Percentiles rank a stretch among this genome's conserved stretches.
Evolutionary conservation across 176 grass and related monocot species (phyloP).

Genomic region (Rhynchospora breviuscula): DNA sequence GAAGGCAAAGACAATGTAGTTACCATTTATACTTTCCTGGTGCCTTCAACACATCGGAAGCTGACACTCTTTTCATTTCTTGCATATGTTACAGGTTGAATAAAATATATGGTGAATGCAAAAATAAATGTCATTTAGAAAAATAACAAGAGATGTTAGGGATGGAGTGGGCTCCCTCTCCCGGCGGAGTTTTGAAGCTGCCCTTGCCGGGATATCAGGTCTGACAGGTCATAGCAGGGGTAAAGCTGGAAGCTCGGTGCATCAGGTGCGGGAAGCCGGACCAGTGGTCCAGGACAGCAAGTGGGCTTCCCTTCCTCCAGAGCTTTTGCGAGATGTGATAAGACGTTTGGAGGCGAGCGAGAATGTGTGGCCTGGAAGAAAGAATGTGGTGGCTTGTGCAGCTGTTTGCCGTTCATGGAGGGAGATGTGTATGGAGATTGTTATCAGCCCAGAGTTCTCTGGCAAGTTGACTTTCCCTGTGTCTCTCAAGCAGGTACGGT

Average conservation of each 20-base stretch:
- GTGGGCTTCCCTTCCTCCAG: conserved; percentile 89
- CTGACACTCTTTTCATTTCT: not conserved
- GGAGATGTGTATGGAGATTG: conserved; percentile 95
- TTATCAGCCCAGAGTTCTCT: conserved; percentile 81
- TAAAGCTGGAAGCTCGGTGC: conserved; percentile 51
- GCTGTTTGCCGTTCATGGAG: conserved; percentile 97
- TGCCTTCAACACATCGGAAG: conserved; percentile 19
- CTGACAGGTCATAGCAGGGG: conserved; percentile 54
- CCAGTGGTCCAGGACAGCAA: conserved; percentile 47
- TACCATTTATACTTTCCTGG: conserved; percentile 6
- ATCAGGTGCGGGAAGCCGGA: conserved; percentile 45
- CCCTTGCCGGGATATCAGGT: conserved; percentile 64
- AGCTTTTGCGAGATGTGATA: conserved; percentile 81
- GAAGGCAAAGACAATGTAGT: not conserved
- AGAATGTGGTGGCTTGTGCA: conserved; percentile 72
- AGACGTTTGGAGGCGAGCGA: conserved; percentile 74
- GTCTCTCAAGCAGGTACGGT: conserved; percentile 90
- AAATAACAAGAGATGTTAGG: conserved; percentile 85
- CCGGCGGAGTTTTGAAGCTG: conserved; percentile 82
- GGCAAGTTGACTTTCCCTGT: conserved; percentile 90
- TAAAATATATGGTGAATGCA: conserved; percentile 12
- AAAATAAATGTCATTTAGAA: conserved; percentile 84
- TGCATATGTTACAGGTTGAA: conserved; percentile 24
- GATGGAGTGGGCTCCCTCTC: conserved; percentile 85
- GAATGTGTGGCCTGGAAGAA: conserved; percentile 73